phyloP scores from a whole-genome alignment of 768 basidiomycete genomes.

The Lactarius psammicola region DNA sequence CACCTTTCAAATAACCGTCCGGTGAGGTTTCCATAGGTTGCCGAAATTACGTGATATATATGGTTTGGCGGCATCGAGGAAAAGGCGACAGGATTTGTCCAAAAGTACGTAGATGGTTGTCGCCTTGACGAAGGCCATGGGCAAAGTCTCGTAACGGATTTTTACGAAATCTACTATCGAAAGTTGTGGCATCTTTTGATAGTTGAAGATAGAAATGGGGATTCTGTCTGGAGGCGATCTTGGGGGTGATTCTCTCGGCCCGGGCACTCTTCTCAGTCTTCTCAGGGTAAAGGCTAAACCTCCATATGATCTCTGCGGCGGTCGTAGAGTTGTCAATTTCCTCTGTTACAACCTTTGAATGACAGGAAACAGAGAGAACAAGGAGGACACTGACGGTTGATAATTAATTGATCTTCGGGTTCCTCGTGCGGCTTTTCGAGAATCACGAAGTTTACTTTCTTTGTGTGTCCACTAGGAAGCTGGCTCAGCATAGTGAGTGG shows the following conservation, averaged over 20 bases:
- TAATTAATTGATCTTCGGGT: neutral
- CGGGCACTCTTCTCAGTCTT: too few species aligned
- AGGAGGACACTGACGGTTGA: neutral
- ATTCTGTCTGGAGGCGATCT: neutral
- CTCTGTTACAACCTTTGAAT: neutral
- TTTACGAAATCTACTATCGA: neutral
- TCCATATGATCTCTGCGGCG: neutral
- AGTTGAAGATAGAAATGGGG: neutral
- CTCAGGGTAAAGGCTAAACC: neutral
- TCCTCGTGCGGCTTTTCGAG: neutral
- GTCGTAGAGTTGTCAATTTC: neutral
- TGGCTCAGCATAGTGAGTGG: neutral
- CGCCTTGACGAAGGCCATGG: neutral
- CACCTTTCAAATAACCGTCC: constrained; percentile 20
- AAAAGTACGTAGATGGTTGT: neutral
- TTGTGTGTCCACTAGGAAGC: neutral
- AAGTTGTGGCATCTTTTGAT: neutral
- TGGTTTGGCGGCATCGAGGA: neutral
- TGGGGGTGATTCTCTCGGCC: neutral
- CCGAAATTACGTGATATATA: neutral
- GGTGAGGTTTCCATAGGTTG: constrained; percentile 12
- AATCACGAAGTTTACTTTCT: constrained; percentile 1
- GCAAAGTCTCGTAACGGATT: neutral
- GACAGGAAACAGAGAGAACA: neutral
- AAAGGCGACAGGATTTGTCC: neutral